Base-by-base conservation (phyloP, 495 filamentous ascomycete genomes). In the Apodospora peruviana region DNA sequence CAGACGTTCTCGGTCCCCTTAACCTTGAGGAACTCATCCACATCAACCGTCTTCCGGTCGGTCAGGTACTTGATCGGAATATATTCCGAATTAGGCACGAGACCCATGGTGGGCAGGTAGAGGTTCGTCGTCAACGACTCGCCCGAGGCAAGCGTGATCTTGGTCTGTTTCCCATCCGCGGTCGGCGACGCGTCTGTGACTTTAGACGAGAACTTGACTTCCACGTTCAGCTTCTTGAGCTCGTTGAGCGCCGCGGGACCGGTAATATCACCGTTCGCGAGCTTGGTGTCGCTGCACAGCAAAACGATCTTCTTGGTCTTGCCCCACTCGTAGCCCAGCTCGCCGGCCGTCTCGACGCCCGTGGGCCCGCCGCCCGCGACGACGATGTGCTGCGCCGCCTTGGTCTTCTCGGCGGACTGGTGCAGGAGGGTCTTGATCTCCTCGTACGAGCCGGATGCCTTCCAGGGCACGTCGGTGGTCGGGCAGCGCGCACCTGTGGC, bases 401-500 rank as follows among this genome's bases (percentile, higher is more conserved):
- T 43, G 53, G 69, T 61, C 32, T 52, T 50, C 27, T 55, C 51
- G 41, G 62, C 55, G 18, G 62, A 65, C 1, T 47, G 8, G 34
- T 61, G 27, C 10, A 75, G 50, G 10, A 55, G 42, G 8, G 45
- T 55, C 9, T 62, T 2, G 10, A 52, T 42, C 22, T 69, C 58
- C 43, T 72, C 68, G 52, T 72, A 67, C 32, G 57, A 62, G 53
- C 61, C 61, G 21, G 48, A 37, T 43, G 64, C 63, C 56, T 75
- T 75, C 72, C 72, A 75, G 5, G 72, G 72, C 35, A 68, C 52
- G 9, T 47, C 16, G 23, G 18, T 36, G 20, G 56, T 43, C 23
- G 60, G 71, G 29, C 88, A 88, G 67, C 94, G 86, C 18, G 91
- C 93, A 43, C 91, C 91, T 1, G 91, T 97, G 18, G 91, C 90